Conservation (phyloP, 106 monocot species). For the Platanthera zijinensis region DNA sequence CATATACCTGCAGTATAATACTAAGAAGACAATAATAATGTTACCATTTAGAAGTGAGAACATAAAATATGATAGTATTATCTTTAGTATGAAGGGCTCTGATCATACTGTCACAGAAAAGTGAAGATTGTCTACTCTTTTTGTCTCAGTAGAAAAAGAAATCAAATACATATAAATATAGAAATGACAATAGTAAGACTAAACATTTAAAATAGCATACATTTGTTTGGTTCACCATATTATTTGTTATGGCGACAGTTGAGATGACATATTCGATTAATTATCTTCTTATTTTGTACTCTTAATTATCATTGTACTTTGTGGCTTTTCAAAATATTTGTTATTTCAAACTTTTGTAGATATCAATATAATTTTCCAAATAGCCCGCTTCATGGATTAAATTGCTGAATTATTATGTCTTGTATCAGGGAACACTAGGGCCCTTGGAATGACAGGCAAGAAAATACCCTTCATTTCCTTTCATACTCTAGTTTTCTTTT, state of each 20-base stretch:
- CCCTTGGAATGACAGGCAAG: too few species aligned
- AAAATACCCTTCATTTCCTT: too few species aligned
- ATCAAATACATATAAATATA: neutral
- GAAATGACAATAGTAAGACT: neutral
- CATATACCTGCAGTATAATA: neutral
- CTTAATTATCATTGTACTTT: too few species aligned
- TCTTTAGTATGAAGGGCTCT: neutral
- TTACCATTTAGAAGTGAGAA: neutral
- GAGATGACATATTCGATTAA: too few species aligned
- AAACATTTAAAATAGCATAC: neutral
- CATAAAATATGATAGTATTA: neutral
- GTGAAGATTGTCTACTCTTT: neutral
- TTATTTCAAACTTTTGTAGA: too few species aligned
- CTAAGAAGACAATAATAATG: neutral
- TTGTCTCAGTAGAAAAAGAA: neutral
- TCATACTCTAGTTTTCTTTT: too few species aligned
- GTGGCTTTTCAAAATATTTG: too few species aligned
- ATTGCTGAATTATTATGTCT: too few species aligned
- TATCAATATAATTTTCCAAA: too few species aligned
- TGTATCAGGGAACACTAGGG: too few species aligned
- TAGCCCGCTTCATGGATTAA: too few species aligned
- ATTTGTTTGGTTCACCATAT: neutral
- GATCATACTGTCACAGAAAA: neutral
- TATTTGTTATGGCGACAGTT: neutral
- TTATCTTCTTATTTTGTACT: too few species aligned